Percentiles rank a stretch among this genome's conserved stretches.
phyloP scores from a whole-genome alignment of 2,329 filamentous ascomycete species.

The Ophiobolus disseminans region DNA sequence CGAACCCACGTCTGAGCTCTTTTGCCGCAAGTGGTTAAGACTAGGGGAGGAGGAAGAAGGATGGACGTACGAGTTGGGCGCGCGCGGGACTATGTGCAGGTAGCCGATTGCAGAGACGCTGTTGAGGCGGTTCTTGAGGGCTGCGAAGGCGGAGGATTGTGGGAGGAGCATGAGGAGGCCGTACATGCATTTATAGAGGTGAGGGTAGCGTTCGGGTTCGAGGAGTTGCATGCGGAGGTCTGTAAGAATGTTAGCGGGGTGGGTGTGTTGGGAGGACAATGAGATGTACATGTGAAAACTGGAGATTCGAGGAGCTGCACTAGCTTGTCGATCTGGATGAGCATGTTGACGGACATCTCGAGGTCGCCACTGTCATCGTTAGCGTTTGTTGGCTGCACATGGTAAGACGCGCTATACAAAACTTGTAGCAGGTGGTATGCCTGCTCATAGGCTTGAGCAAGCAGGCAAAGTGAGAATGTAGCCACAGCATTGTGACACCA shows the following conservation, averaged over 20 bases:
- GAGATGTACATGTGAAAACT: constrained; percentile 86
- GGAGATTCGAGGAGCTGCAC: constrained; percentile 96
- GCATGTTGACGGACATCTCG: constrained; percentile 98
- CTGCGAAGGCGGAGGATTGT: constrained; percentile 95
- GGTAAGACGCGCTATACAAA: constrained; percentile 71
- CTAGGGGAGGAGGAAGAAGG: constrained; percentile 44
- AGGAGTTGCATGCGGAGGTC: constrained; percentile 93
- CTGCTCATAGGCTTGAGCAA: constrained; percentile 97
- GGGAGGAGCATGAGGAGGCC: constrained; percentile 97
- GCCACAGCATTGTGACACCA: constrained; percentile 99
- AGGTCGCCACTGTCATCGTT: constrained; percentile 76
- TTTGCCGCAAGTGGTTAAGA: constrained; percentile 51
- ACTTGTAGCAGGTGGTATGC: constrained; percentile 95
- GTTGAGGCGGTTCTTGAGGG: constrained; percentile 94
- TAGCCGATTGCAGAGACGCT: constrained; percentile 97
- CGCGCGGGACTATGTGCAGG: constrained; percentile 80
- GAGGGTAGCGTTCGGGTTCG: constrained; percentile 92
- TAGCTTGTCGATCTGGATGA: constrained; percentile 98
- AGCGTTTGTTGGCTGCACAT: constrained; percentile 20
- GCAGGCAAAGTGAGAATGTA: constrained; percentile 92
- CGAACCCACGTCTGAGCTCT: constrained; percentile 50
- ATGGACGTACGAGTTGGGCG: constrained; percentile 73
- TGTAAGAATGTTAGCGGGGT: constrained; percentile 46
- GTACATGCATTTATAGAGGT: constrained; percentile 97
- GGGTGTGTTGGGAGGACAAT: not conserved